phyloP scores from a whole-genome alignment of 1,139 yeast species.

The Casaregolazyma suthepensis region DNA sequence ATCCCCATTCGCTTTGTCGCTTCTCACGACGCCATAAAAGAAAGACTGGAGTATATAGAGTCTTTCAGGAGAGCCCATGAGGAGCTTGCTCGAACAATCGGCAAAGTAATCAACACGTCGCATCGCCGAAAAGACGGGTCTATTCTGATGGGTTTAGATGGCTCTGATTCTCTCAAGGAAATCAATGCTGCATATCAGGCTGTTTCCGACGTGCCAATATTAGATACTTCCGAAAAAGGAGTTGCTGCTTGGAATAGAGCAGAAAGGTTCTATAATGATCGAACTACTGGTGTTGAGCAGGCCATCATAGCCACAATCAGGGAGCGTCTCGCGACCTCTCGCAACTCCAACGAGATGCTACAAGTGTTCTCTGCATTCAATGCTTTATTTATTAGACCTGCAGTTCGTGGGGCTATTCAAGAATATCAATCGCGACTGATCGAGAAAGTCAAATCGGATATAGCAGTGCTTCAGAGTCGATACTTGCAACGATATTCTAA shows the following conservation, averaged over 20 bases:
- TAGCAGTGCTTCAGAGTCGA: conserved; percentile 38
- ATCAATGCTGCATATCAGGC: conserved; percentile 39
- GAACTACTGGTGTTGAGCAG: conserved; percentile 42
- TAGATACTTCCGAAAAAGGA: conserved; percentile 36
- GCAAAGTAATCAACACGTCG: conserved; percentile 30
- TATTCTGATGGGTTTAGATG: conserved; percentile 14
- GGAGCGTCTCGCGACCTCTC: conserved; percentile 35
- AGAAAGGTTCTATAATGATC: conserved; percentile 38
- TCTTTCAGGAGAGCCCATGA: conserved; percentile 51
- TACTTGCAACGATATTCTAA: conserved; percentile 33
- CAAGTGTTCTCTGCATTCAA: conserved; percentile 44
- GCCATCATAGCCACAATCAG: conserved; percentile 40
- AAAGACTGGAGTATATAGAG: conserved; percentile 41
- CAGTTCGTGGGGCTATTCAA: conserved; percentile 48
- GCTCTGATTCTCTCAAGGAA: conserved; percentile 33
- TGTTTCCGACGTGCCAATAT: conserved; percentile 35
- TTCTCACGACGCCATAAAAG: conserved; percentile 41
- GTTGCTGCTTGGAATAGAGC: conserved; percentile 37
- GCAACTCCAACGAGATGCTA: conserved; percentile 45
- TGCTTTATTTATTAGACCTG: conserved; percentile 44
- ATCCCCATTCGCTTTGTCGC: conserved; percentile 56
- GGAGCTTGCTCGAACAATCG: conserved; percentile 39
- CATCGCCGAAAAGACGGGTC: conserved; percentile 23
- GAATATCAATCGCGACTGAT: conserved; percentile 50
- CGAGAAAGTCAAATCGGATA: conserved; percentile 43